A percentile compares a stretch with the other conserved stretches of the same genome.
Evolutionary conservation across 106 monocot species (phyloP).

Genomic region (Acorus gramineus): DNA sequence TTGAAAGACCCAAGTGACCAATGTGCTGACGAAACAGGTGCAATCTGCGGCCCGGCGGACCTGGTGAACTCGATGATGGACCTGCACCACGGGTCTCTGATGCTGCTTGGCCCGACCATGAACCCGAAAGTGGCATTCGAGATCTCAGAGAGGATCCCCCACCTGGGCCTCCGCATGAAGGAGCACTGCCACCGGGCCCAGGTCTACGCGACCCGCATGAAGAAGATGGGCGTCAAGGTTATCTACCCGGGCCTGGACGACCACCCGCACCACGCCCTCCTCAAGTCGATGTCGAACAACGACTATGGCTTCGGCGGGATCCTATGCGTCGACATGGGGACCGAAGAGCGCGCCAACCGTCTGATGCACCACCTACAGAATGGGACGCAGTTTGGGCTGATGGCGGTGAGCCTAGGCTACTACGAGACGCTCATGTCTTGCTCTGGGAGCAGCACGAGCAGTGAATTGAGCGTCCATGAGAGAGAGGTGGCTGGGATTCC

Average conservation of each 20-base stretch:
- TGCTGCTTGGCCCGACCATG: conserved; percentile 92
- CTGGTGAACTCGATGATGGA: conserved; percentile 93
- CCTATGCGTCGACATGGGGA: conserved; percentile 93
- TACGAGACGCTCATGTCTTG: conserved; percentile 98
- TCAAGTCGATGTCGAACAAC: conserved; percentile 55
- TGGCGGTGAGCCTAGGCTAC: conserved; percentile 94
- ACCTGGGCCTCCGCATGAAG: conserved; percentile 85
- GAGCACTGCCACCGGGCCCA: conserved; percentile 71
- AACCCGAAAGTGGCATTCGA: conserved; percentile 95
- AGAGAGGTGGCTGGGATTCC: conserved; percentile 67
- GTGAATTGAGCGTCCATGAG: conserved; percentile 69
- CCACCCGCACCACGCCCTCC: conserved; percentile 71
- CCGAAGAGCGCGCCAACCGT: conserved; percentile 68
- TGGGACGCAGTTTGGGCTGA: conserved; percentile 83
- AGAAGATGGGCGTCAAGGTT: conserved; percentile 53
- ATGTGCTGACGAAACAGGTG: conserved; percentile 28
- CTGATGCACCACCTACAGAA: conserved; percentile 94
- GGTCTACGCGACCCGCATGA: conserved; percentile 62
- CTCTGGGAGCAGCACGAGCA: conserved; percentile 93
- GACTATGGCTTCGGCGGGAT: conserved; percentile 93
- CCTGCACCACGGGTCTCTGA: conserved; percentile 66
- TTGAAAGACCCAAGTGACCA: too few species aligned
- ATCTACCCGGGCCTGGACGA: conserved; percentile 79
- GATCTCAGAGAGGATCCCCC: conserved; percentile 78
- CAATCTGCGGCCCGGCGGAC: conserved; percentile 71